Evolutionary conservation across 2,329 filamentous ascomycete genomes (phyloP), one percentile per base, ranked within the genome.

Genomic region (Orbilia oligospora): DNA sequence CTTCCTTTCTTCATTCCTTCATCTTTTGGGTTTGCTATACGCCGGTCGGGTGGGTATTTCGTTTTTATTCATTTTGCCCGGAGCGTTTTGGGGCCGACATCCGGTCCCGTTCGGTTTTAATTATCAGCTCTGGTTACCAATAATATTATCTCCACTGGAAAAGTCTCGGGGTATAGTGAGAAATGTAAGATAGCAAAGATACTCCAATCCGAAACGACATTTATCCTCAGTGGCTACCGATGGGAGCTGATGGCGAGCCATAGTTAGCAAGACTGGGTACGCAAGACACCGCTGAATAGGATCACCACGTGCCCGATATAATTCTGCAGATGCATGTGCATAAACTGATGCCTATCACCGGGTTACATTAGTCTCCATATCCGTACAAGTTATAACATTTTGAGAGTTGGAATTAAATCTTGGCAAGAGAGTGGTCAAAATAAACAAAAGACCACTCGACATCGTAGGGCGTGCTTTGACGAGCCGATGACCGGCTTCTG

Each of bases 401-500:
- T 8, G 5, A 36, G 14, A 14, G 48, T 51, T 51, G 20, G 10
- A 16, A n/a, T n/a, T n/a, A n/a, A 18, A 46, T 46, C 16, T 46
- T 24, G 48, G 51, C 51, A 33, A 55, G 12, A 33, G 6, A 9
- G 51, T 55, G 24, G 51, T 55, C 1, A 14, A 55, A 55, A 55
- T 55, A 18, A 24, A 51, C 12, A n/a, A 33, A 30, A 55, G 1
- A 33, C 22, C 51, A 55, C 18, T 38, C n/a, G 30, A 38, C 18
- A 18, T 58, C n/a, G 27, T 22, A 38, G 27, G n/a, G 30, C 27
- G 30, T 30, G 22, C 30, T 58, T 38, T 58, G 36, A 61, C 36
- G 56, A 24, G 66, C 66, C 66, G 66, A 70, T 61, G 22, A 61
- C 53, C 44, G 51, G 49, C 65, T 5, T 9, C 38, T 36, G 33